These are phyloP conservation scores for Stylosanthes scabra DNA, from an alignment of 331 rosid genomes.

Conservation along the genomic window DNA sequence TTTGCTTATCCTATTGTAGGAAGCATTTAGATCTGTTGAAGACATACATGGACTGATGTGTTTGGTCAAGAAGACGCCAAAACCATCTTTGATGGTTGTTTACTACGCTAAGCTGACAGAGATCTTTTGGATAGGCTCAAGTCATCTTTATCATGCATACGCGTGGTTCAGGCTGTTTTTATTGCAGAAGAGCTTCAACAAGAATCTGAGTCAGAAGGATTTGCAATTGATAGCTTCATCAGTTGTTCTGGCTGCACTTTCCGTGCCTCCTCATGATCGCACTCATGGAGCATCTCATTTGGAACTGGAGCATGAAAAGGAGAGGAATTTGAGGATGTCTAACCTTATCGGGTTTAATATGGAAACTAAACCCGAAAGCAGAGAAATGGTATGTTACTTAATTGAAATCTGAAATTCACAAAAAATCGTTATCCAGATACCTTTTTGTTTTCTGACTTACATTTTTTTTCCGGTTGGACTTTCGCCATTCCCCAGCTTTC, in stretches of 20 bases:
- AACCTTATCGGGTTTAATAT: conserved; percentile 91
- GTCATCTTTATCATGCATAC: conserved; percentile 91
- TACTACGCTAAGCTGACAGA: conserved; percentile 91
- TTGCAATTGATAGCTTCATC: conserved; percentile 96
- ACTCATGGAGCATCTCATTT: conserved; percentile 77
- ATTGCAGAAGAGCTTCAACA: conserved; percentile 90
- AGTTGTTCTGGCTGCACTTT: conserved; percentile 91
- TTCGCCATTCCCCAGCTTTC: conserved; percentile 68
- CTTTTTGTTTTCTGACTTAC: conserved; percentile 27
- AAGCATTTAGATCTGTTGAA: conserved; percentile 94
- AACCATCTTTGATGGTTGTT: conserved; percentile 90
- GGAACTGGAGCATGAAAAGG: conserved; percentile 91
- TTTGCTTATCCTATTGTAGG: conserved; percentile 56
- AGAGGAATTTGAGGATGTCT: conserved; percentile 89
- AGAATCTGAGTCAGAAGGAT: conserved; percentile 95
- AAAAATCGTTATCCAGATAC: neutral
- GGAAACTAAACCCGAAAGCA: conserved; percentile 76
- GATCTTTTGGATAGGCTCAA: conserved; percentile 83
- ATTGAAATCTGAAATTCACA: neutral
- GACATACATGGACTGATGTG: conserved; percentile 98
- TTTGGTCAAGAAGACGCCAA: conserved; percentile 95
- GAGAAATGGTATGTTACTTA: conserved; percentile 85
- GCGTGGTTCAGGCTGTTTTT: conserved; percentile 94
- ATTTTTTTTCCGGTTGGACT: conserved; percentile 10
- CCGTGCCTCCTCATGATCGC: conserved; percentile 82